phyloP scores from a whole-genome alignment of 164 flowering plant species.

The Santalum album region DNA sequence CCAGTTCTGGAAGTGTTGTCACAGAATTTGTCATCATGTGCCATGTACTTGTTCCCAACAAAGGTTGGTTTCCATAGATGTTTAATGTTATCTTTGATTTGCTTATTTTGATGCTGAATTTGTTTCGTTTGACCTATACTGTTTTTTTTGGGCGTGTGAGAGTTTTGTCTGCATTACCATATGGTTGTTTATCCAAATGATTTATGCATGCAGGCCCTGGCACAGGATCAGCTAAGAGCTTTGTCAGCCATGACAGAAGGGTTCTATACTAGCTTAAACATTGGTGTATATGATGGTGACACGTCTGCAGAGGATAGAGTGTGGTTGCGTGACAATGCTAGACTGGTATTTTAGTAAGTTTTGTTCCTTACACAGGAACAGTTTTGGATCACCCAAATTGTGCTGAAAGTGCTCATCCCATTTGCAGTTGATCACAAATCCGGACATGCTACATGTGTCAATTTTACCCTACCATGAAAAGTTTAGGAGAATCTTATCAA shows the following conservation, averaged over 20 bases:
- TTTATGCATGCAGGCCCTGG: slow-evolving; percentile 58
- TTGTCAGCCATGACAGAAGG: slow-evolving; percentile 42
- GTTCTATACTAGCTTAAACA: slow-evolving; percentile 31
- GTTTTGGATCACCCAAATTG: slow-evolving; percentile 1
- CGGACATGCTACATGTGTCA: slow-evolving; percentile 93
- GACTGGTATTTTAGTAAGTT: slow-evolving; percentile 57
- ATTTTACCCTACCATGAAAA: slow-evolving; percentile 74
- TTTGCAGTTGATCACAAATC: slow-evolving; percentile 90
- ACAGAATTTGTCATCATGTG: slow-evolving; percentile 50
- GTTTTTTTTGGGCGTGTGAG: no score
- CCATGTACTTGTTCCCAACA: slow-evolving; percentile 89
- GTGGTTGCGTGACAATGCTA: slow-evolving; percentile 68
- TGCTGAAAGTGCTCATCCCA: slow-evolving; percentile 11
- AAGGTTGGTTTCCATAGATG: slow-evolving; percentile 38
- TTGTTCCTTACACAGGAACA: slow-evolving; percentile 3
- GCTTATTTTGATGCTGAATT: no score
- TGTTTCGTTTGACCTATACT: no score
- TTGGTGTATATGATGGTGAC: slow-evolving; percentile 95
- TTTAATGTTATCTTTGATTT: no score
- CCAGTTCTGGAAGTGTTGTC: slow-evolving; percentile 80
- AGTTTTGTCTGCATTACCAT: not conserved
- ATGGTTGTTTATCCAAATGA: slow-evolving; percentile 4
- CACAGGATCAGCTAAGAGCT: slow-evolving; percentile 88
- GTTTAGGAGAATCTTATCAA: slow-evolving; percentile 66
- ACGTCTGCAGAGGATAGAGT: slow-evolving; percentile 59